Evolutionary conservation across 495 filamentous ascomycete genomes (phyloP).

Genomic region (Niebla homalea): DNA sequence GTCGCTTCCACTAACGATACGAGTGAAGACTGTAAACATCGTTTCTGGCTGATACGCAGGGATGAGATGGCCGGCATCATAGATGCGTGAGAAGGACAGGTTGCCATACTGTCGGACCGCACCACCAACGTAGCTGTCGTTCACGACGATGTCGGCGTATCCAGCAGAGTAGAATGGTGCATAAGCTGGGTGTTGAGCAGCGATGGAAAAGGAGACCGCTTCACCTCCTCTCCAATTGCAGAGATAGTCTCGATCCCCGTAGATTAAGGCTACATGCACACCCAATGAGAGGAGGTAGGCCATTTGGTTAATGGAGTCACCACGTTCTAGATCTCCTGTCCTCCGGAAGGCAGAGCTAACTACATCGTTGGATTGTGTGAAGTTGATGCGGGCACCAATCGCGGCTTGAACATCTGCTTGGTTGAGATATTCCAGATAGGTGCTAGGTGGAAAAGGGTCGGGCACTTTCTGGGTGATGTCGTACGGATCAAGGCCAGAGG

Average conservation of each 20-base stretch:
- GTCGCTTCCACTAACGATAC: conserved; percentile 18
- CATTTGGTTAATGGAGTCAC: conserved; percentile 33
- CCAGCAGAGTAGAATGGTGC: conserved; percentile 31
- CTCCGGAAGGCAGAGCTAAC: conserved; percentile 15
- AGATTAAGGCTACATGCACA: conserved; percentile 27
- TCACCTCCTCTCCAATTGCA: conserved; percentile 50
- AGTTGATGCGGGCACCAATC: conserved; percentile 19
- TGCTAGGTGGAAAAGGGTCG: conserved; percentile 20
- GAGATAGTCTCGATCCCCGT: conserved; percentile 44
- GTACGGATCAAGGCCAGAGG: conserved; percentile 25
- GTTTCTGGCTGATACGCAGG: conserved; percentile 32
- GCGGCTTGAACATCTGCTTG: conserved; percentile 16
- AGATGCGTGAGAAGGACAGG: conserved; percentile 38
- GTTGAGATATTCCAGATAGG: conserved; percentile 23
- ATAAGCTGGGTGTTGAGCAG: conserved; percentile 19
- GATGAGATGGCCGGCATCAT: conserved; percentile 36
- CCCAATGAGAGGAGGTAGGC: conserved; percentile 38
- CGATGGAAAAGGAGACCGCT: conserved; percentile 25
- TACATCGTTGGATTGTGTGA: conserved; percentile 11
- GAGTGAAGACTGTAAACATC: conserved; percentile 20
- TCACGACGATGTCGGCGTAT: conserved; percentile 40
- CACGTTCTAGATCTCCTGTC: conserved; percentile 36
- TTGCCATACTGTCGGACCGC: conserved; percentile 36
- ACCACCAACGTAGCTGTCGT: conserved; percentile 37
- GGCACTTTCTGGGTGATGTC: conserved; percentile 24